Base-by-base conservation (phyloP, 148 eudicot genomes). In the Nepenthes gracilis region DNA sequence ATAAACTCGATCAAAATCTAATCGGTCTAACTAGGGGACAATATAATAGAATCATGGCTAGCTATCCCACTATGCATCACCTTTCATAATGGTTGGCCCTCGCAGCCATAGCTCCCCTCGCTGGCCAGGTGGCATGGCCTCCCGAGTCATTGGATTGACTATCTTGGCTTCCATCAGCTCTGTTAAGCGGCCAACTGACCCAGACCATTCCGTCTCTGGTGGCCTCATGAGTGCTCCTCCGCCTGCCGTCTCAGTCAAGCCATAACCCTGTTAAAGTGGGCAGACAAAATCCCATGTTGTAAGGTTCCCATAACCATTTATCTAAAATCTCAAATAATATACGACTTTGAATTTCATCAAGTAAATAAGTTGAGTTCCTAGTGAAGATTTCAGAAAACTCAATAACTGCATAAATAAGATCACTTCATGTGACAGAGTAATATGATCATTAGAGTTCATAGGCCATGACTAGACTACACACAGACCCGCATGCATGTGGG, bases 41-140 rank as follows among this genome's bases (percentile, higher is more conserved):
- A 6, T 53, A 23, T 6, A 6, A 1, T 12, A 0, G 8, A 12
- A 6, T 12, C n/a, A 1, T 13, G 8, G 8, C 6, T 12, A 53
- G 6, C 14, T 23, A 23, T 11, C 6, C 32, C n/a, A 13, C 15
- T 47, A 47, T 23, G 33, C 2, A n/a, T 54, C 52, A 92, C 98
- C 98, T 80, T 76, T 88, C 98, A 92, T 92, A 63, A 88, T 62
- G 14, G 65, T 66, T 33, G 96, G 95, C 45, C 91, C 98, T 53
- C 87, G 78, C 38, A 92, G 59, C 96, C 96, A 92, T 47, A 92
- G 69, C 67, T 92, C 98, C 49, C 96, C 98, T 55, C 57, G 66
- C 35, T 73, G 71, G n/a, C 80, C 81, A 37, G 91, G 96, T 64
- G 86, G 80, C 67, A 88, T 74, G 36, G 84, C 78, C 66, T 88